Base-by-base conservation (phyloP, 2,329 filamentous ascomycete genomes). In the Xylaria sp. region DNA sequence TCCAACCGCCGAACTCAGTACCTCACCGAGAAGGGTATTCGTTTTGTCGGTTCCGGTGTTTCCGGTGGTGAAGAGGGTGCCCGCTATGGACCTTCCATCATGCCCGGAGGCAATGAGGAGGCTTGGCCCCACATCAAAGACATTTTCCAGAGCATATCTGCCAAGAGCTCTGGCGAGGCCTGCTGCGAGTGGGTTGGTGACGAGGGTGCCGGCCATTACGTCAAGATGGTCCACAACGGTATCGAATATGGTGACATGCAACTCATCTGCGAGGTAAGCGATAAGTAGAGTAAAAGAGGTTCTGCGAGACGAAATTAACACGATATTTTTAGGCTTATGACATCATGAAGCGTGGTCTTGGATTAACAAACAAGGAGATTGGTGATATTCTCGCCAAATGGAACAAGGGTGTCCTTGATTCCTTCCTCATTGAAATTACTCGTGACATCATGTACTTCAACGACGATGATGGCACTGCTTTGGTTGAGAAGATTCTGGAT, bases 211-310 rank as follows among this genome's bases (percentile, higher is more conserved):
- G 96, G 96, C 77, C 96, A 99, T 90, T 99, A 97, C 88, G 95
- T 99, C 87, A 99, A 99, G 92, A 99, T 99, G 96, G 96, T 99
- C 72, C 96, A 99, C 91, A 99, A 99, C 85, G 96, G 96, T 89
- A 99, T 99, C 77, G 96, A 99, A 86, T 99, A 99, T 82, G 96
- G 96, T 90, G 96, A 99, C 86, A 99, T 99, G 96, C 96, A 99
- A 88, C 89, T 99, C 79, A 99, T 99, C 81, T 96, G 92, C 84
- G 96, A 99, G 90, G 95, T 97, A 84, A 76, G 88, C 45, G n/a
- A 47, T 4, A 39, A 49, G 15, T 9, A 15, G n/a, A 44, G 39
- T 29, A 29, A 50, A 17, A 13, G 2, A 29, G n/a, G 29, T 38
- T 17, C 13, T 25, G 13, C 39, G 25, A 13, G n/a, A 58, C n/a